Base-by-base conservation (phyloP, 257 asterid species). In the Penstemon newberryi region DNA sequence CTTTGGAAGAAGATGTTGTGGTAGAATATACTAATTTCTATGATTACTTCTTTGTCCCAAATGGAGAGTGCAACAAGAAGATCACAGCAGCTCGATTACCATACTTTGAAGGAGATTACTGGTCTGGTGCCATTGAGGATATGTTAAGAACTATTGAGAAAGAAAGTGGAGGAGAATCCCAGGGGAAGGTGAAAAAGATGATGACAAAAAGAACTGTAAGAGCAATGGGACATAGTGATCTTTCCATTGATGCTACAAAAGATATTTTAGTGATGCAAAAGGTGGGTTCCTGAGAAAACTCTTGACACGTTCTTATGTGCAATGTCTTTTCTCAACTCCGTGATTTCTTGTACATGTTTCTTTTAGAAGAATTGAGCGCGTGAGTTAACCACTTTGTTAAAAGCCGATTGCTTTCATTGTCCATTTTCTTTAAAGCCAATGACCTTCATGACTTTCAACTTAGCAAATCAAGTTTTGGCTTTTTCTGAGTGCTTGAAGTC, bases 41-140 rank as follows among this genome's bases (percentile, higher is more conserved):
- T 54, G 89, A 86, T 36, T 46, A 75, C 69, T 87, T 84, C 81
- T 87, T 88, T 61, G 79, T 74, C 62, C 84, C 83, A 1, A 76
- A 65, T 66, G 86, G 70, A 72, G 75, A 81, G 41, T 72, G 74
- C 73, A 77, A 78, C 73, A 66, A 64, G 79, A 86, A 83, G 81
- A 71, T 86, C 72, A 84, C 89, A 63, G 88, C 86, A 38, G 86
- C 94, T 59, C 87, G 84, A 15, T 80, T 90, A 64, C 97, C 97
- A 65, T 84, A 86, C 67, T 86, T 90, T 60, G 92, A 84, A 51
- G 96, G 94, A 70, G 88, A 65, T 65, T 90, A 70, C 72, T 90
- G 96, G 94, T 81, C 90, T 25, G 70, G 78, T 66, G 86, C 85
- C 47, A 83, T 88, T 66, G 91, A 80, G 64, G 83, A 80, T 44